A percentile compares a stretch with the other conserved stretches of the same genome.
Conservation (phyloP, 805 yeast genomes). For the Saturnispora gosingensis region DNA sequence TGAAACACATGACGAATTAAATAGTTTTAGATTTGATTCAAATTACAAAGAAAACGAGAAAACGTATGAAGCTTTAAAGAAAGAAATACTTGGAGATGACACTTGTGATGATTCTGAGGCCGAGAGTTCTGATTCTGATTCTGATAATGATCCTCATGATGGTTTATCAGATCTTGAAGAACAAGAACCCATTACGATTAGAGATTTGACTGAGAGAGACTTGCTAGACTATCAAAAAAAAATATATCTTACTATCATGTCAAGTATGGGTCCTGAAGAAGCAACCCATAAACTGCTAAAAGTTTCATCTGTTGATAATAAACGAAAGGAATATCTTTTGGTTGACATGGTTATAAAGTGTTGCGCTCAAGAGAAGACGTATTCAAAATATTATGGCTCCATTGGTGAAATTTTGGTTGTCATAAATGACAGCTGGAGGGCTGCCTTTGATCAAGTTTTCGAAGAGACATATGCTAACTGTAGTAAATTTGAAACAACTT, state of each 20-base stretch:
- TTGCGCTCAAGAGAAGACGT: conserved; percentile 78
- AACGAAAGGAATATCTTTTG: conserved; percentile 40
- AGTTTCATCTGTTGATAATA: conserved; percentile 32
- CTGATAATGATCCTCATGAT: conserved; percentile 12
- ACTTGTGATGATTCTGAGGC: conserved; percentile 20
- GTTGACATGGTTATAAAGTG: conserved; percentile 70
- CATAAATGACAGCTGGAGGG: conserved; percentile 46
- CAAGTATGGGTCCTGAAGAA: conserved; percentile 86
- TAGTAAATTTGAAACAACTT: conserved; percentile 62
- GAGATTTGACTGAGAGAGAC: conserved; percentile 63
- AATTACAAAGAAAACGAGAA: conserved; percentile 42
- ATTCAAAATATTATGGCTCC: conserved; percentile 76
- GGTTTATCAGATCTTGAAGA: background rate
- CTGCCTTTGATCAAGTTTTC: conserved; percentile 45
- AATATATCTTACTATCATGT: conserved; percentile 76
- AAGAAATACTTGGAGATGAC: conserved; percentile 36
- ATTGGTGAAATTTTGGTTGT: conserved; percentile 58
- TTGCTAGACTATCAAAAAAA: conserved; percentile 59
- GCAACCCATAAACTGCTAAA: conserved; percentile 77
- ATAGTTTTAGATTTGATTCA: conserved; percentile 41
- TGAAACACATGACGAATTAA: conserved; percentile 37
- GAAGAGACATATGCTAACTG: conserved; percentile 44
- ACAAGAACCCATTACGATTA: conserved; percentile 28
- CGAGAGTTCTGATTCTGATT: conserved; percentile 18
- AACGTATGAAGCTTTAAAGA: conserved; percentile 34